Evolutionary conservation across 2,329 filamentous ascomycete species (phyloP), one percentile per base, ranked within the genome.

Genomic region (Xylaria sp.): DNA sequence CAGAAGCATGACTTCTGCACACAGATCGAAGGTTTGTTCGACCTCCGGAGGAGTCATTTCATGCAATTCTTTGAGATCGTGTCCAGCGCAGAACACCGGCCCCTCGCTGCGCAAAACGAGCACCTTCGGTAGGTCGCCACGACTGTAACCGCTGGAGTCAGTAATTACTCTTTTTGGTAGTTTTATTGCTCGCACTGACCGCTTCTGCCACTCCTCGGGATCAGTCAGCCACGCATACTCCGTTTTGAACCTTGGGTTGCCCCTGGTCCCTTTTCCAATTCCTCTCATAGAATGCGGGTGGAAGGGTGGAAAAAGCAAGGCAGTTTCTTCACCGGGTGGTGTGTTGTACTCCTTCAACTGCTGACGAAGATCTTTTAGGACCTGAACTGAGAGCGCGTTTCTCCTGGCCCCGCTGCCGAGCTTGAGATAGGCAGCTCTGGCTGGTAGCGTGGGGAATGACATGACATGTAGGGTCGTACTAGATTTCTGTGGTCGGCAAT

Each of bases 1-100:
- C 13, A 76, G 69, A 3, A 64, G 44, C 72, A 73, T 74, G 51
- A 77, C 64, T 43, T 74, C 69, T 29, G 70, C 72, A 65, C 72
- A 76, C 19, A 73, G 67, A 2, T 53, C 41, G 19, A 76, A 59
- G 4, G 23, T 49, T 4, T 25, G 13, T 1, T 15, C 3, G 4
- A 68, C 55, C 3, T 70, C 51, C 1, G 25, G 38, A 1, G 48
- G 27, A 2, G 29, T 31, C 9, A 68, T 61, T 0, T 47, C 25
- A 6, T 62, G 52, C 6, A 75, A 59, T 49, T 76, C 72, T 7
- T 63, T 53, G 3, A 75, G 68, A 61, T 76, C 72, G 56, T 76
- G 72, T 41, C 74, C 74, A 0, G 73, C 69, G 57, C 68, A 67
- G 61, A 76, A 76, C 33, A 74, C 69, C 9, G 69, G 70, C 9